phyloP scores from a whole-genome alignment of 441 rosid genomes.

The Pelargonium australe region DNA sequence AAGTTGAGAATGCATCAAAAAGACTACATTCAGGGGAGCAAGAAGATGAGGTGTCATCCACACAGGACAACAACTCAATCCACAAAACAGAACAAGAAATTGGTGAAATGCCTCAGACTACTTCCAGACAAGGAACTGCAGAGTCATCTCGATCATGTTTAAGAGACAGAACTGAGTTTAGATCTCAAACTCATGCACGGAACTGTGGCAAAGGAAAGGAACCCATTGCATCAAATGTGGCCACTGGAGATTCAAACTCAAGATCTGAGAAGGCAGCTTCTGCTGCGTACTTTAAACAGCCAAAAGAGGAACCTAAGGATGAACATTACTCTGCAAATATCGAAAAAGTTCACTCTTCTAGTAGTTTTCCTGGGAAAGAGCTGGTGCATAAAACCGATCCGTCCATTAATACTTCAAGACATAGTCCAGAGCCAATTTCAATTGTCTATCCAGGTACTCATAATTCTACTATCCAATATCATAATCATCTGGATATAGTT shows the following conservation, averaged over 20 bases:
- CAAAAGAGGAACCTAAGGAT: background rate
- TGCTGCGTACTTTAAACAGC: constrained; percentile 13
- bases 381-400: constrained; percentile 9
- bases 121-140: constrained; percentile 7
- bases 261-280: constrained; percentile 13
- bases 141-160: constrained; percentile 11
- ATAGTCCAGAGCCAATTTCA: constrained; percentile 11
- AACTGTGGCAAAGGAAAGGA: constrained; percentile 12
- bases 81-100: constrained; percentile 19
- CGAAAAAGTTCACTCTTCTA: background rate
- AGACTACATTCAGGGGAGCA: constrained; percentile 21
- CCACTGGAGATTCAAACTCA: constrained; percentile 5
- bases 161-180: constrained; percentile 19
- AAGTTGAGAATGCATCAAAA: constrained; percentile 28
- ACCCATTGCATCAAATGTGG: constrained; percentile 7
- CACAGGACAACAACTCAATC: constrained; percentile 14
- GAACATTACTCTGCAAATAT: constrained; percentile 12
- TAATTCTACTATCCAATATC: background rate
- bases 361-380: constrained; percentile 11
- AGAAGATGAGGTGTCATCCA: constrained; percentile 24
- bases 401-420: background rate
- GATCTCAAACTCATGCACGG: constrained; percentile 2
- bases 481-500: background rate
- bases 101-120: constrained; percentile 10
- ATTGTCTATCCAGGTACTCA: constrained; percentile 15